Conservation (phyloP, 2,329 filamentous ascomycete genomes). For the Xylariaceae sp. region DNA sequence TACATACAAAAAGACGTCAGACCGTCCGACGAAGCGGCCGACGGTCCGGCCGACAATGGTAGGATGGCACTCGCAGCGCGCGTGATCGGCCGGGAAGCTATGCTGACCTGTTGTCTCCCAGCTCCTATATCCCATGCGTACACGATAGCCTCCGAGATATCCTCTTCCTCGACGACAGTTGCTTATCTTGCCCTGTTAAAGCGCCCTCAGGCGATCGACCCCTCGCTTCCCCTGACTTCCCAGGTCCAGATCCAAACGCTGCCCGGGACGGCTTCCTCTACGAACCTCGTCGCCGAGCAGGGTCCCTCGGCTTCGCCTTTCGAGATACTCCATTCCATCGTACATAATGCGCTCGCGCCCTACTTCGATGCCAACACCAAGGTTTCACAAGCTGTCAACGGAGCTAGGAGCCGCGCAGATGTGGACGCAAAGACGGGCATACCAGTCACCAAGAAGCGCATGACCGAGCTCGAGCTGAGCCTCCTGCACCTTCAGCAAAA, state of each 20-base stretch:
- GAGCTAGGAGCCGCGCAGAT: slow-evolving; percentile 67
- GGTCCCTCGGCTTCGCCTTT: slow-evolving; percentile 72
- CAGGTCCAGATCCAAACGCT: slow-evolving; percentile 93
- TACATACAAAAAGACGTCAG: slow-evolving; percentile 83
- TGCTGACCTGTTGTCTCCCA: slow-evolving; percentile 14
- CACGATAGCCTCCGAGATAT: slow-evolving; percentile 73
- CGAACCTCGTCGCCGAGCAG: slow-evolving; percentile 60
- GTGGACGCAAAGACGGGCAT: slow-evolving; percentile 90
- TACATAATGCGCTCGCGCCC: slow-evolving; percentile 85
- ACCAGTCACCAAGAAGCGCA: slow-evolving; percentile 92
- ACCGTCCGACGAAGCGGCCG: slow-evolving; percentile 43
- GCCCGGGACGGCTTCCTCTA: slow-evolving; percentile 68
- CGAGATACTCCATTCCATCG: slow-evolving; percentile 83
- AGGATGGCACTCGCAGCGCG: slow-evolving; percentile 4
- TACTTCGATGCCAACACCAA: slow-evolving; percentile 97
- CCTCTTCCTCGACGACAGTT: slow-evolving; percentile 69
- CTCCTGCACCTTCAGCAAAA: slow-evolving; percentile 92
- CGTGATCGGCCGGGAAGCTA: neutral
- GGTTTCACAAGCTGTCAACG: slow-evolving; percentile 60
- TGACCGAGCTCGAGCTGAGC: slow-evolving; percentile 88
- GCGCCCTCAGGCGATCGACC: slow-evolving; percentile 79
- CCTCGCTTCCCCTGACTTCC: slow-evolving; percentile 69
- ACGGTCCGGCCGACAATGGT: slow-evolving; percentile 38
- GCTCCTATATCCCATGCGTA: slow-evolving; percentile 59
- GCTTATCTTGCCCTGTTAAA: slow-evolving; percentile 87